These are phyloP conservation scores for Fraxinus latifolia DNA, from an alignment of 305 asterid species.

Conservation along the genomic window DNA sequence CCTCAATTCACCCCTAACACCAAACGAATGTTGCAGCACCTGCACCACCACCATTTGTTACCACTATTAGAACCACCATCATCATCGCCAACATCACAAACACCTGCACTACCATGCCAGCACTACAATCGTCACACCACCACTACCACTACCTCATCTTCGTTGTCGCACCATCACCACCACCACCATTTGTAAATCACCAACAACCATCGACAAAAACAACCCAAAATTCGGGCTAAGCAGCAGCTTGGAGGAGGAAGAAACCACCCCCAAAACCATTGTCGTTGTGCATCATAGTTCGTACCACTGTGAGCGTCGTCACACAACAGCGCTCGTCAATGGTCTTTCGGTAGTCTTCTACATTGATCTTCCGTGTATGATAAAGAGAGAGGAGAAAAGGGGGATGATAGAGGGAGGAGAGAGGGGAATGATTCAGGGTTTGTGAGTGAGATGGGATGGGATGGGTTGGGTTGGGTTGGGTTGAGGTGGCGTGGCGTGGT, in stretches of 20 bases:
- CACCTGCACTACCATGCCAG: neutral
- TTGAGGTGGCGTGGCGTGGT: no score
- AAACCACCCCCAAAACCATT: neutral
- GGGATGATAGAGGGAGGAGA: no score
- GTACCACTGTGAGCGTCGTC: no score
- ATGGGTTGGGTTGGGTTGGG: no score
- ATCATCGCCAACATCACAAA: neutral
- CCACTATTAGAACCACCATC: neutral
- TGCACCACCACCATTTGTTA: neutral
- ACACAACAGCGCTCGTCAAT: neutral
- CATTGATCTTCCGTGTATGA: neutral
- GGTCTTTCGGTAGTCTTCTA: neutral
- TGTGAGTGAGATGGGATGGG: neutral
- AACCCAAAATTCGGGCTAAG: neutral
- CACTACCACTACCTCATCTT: neutral
- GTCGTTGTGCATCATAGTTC: neutral
- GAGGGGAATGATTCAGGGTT: neutral
- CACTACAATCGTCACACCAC: neutral
- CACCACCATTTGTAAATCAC: neutral
- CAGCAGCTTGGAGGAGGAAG: neutral
- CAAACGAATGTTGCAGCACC: neutral
- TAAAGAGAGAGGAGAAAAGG: neutral
- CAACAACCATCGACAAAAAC: neutral
- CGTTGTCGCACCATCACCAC: neutral
- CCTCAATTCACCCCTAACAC: neutral